These are phyloP conservation scores for Boletus barrowsii DNA, from an alignment of 768 basidiomycete genomes.

Conservation along the genomic window DNA sequence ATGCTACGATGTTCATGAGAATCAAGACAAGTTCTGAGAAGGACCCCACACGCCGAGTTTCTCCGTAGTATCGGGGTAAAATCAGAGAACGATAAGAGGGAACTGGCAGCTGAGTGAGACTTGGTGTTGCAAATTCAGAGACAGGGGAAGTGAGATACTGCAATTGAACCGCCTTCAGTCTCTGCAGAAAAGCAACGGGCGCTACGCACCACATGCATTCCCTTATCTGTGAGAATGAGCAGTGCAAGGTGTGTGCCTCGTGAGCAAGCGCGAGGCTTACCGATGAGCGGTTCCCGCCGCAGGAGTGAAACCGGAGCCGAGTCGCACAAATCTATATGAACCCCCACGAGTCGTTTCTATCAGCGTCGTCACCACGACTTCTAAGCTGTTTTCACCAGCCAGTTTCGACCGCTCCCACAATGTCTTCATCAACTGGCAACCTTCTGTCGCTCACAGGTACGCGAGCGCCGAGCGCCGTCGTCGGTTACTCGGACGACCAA, in stretches of 20 bases:
- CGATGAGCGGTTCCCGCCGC: background rate
- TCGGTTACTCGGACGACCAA: too few species aligned
- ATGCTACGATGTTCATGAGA: too few species aligned
- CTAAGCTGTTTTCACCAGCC: background rate
- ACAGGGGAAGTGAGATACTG: too few species aligned
- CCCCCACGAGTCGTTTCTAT: background rate
- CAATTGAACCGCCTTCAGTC: background rate
- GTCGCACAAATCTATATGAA: slow-evolving; percentile 3
- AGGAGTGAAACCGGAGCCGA: slow-evolving; percentile 14
- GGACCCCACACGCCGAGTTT: too few species aligned
- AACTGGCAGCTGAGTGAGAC: too few species aligned
- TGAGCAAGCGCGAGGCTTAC: background rate
- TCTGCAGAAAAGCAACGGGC: background rate
- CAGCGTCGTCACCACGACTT: too few species aligned
- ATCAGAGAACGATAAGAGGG: too few species aligned
- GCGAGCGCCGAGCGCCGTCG: background rate
- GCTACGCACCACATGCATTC: background rate
- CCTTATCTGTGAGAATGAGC: slow-evolving; percentile 1
- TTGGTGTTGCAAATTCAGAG: too few species aligned
- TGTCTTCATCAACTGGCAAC: slow-evolving; percentile 6
- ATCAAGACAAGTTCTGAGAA: too few species aligned
- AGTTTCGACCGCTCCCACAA: background rate
- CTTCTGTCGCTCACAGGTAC: slow-evolving; percentile 18
- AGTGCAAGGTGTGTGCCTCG: background rate
- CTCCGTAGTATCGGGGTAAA: too few species aligned